Evolutionary conservation across 306 rosid species (phyloP), one percentile per base, ranked within the genome.

Genomic region (Pyrus pyrifolia): DNA sequence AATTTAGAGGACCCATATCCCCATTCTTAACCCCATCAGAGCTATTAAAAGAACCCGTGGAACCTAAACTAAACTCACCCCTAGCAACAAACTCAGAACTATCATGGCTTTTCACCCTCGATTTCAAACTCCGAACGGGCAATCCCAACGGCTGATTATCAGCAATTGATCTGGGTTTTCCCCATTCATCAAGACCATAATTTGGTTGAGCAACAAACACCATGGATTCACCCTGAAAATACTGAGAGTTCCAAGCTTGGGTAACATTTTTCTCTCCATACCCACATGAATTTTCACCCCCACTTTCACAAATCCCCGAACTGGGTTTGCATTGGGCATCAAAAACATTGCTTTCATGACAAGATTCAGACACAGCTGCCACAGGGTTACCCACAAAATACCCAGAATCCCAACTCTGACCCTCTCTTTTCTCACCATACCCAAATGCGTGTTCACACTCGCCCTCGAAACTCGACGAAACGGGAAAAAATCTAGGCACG

Each of bases 121-220:
- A 82, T 60, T 83, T 91, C 70, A 92, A 81, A 83, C 98, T 96
- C 72, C 99, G 81, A 78, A 96, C 81, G 2, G 98, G 99, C 74
- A 96, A 78, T 33, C 98, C 96, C 10, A 96, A 76, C 15, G 97
- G 93, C 61, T 85, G 82, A 76, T 87, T 59, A 70, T 80, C 89
- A 68, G 72, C 86, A 38, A 76, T 73, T 17, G 76, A 76, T 42
- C 81, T 73, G 4, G 80, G 29, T 70, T 84, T 85, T 63, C 78
- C 86, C 76, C 63, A 77, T 73, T 83, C 88, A 45, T 82, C 87
- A 76, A 73, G 8, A 8, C 68, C 75, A 63, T 69, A 80, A 55
- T 85, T 83, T 31, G 91, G 91, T 71, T 89, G 90, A 81, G 96
- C 88, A 60, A 89, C 81, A 53, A 88, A 83, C 35, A 85, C 87